Conservation (phyloP, 805 yeast species). For the Candida maesae region DNA sequence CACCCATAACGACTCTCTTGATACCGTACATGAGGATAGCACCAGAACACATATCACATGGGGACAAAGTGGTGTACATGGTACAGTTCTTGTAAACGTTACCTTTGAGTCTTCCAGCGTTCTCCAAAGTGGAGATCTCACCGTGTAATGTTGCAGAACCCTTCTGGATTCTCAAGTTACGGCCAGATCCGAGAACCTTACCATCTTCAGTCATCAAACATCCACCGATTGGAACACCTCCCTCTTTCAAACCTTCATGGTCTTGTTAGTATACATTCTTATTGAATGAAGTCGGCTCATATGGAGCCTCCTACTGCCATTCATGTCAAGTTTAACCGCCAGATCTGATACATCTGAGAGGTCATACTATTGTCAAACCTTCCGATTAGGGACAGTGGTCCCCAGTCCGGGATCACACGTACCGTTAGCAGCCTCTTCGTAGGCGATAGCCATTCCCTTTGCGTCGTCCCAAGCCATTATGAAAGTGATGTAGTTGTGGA, state of each 20-base stretch:
- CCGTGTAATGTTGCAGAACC: slow-evolving; percentile 85
- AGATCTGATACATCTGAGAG: too few relatives aligned
- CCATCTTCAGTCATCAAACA: slow-evolving; percentile 74
- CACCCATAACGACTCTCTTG: slow-evolving; percentile 85
- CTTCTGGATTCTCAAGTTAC: slow-evolving; percentile 85
- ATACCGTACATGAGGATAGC: slow-evolving; percentile 88
- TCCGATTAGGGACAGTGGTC: too few relatives aligned
- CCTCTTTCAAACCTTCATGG: slow-evolving; percentile 52
- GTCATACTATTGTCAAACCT: too few relatives aligned
- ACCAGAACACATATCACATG: slow-evolving; percentile 95
- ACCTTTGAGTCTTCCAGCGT: slow-evolving; percentile 87
- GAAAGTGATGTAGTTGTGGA: too few relatives aligned
- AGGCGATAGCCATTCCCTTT: slow-evolving; percentile 64
- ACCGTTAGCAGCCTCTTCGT: slow-evolving; percentile 67
- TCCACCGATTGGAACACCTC: slow-evolving; percentile 92
- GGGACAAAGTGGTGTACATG: slow-evolving; percentile 83
- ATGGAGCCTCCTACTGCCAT: too few relatives aligned
- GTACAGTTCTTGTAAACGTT: slow-evolving; percentile 79
- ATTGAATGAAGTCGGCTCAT: too few relatives aligned
- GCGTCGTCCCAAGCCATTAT: slow-evolving; percentile 56
- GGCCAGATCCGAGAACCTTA: slow-evolving; percentile 80
- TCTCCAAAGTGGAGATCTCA: slow-evolving; percentile 83
- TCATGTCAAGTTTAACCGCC: too few relatives aligned
- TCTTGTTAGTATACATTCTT: too few relatives aligned
- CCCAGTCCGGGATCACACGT: slow-evolving; percentile 8